phyloP scores from a whole-genome alignment of 2,329 filamentous ascomycete genomes.

The Blastomyces emzantsi region DNA sequence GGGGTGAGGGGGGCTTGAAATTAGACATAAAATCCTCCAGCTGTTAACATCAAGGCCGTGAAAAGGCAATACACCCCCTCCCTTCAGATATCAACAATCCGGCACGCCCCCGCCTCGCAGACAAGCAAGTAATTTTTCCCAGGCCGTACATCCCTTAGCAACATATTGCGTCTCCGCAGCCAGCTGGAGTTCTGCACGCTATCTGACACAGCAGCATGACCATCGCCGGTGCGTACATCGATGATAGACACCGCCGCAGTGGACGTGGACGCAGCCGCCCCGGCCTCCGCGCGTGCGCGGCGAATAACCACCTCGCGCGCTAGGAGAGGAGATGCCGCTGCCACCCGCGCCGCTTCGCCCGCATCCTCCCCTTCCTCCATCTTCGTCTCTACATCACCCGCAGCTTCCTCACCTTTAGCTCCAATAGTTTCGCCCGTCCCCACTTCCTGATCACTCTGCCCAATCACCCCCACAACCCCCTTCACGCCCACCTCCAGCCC shows the following conservation, averaged over 20 bases:
- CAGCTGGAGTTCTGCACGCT: conserved; percentile 31
- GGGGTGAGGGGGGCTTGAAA: too few relatives aligned
- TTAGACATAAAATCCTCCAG: background rate
- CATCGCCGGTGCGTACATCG: conserved; percentile 19
- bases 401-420: conserved; percentile 2
- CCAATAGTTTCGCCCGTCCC: background rate
- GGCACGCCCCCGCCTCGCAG: conserved; percentile 32
- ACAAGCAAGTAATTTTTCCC: conserved; percentile 33
- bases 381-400: conserved; percentile 12
- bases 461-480: conserved; percentile 48
- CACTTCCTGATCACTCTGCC: conserved; percentile 23
- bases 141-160: conserved; percentile 31
- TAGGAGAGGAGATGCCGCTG: conserved; percentile 15
- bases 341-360: conserved; percentile 21
- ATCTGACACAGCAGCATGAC: conserved; percentile 26
- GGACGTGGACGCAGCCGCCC: conserved; percentile 26
- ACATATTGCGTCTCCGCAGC: conserved; percentile 30
- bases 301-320: conserved; percentile 25
- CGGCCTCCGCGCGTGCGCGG: conserved; percentile 29
- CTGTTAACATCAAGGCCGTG: background rate
- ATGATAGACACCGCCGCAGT: conserved; percentile 28
- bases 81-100: conserved; percentile 26
- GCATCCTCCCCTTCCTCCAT: conserved; percentile 11
- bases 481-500: conserved; percentile 61
- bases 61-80: background rate